Evolutionary conservation across 768 basidiomycete genomes (phyloP), one percentile per base, ranked within the genome.

Genomic region (Rhizopogon vulgaris): DNA sequence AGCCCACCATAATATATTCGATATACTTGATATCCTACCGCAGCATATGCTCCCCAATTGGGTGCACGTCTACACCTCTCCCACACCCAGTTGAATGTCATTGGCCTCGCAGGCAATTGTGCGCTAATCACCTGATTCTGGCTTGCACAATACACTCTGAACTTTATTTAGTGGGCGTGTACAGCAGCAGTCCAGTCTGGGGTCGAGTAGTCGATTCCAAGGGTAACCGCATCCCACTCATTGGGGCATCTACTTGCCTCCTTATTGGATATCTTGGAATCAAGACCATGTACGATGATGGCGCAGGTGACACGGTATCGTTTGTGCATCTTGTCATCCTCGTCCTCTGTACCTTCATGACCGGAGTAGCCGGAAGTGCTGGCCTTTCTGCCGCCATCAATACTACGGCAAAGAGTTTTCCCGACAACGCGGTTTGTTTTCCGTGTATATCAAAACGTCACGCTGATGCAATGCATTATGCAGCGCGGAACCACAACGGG

Each of bases 41-140:
- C 54, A 84, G 92, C 90, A 17, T 96, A 94, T 64, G 82, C 87
- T 1, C 92, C 93, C 0, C 92, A 95, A 64, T 78, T 95, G 4
- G 89, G 87, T 1, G 70, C 82, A n/a, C 79, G 82, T 38, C 77
- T 95, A 15, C 72, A 77, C 41, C 79, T 94, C 47, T 78, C 80
- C 3, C 87, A 94, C 50, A 94, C 92, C 0, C 81, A 87, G 52
- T 73, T 91, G 34, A 94, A 95, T 58, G 65, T 93, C 34, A 78
- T 94, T 15, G 91, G 82, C 14, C 71, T 87, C n/a, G 85, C 84
- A 1, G 87, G 82, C n/a, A 90, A 86, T 59, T 63, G 87, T 90
- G 60, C 53, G 83, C 4, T 2, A 6, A 15, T 32, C 43, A 15
- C 3, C 18, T 39, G 28, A 38, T n/a, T 8, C n/a, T 30, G n/a